Evolutionary conservation across 345 rosid species (phyloP), one percentile per base, ranked within the genome.

Genomic region (Corchorus olitorius): DNA sequence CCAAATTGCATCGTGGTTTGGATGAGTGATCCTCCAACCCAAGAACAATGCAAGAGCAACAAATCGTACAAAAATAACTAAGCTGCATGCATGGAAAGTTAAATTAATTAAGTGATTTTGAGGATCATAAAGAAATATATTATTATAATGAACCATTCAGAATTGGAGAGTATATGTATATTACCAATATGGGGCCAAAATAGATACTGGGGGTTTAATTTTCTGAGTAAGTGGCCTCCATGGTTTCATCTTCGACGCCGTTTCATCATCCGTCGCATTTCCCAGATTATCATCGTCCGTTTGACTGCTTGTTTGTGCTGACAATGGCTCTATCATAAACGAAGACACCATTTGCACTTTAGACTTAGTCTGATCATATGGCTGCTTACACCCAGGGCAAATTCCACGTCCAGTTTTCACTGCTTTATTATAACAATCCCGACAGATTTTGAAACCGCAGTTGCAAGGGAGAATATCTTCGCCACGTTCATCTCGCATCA

Each of bases 201-300:
- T n/a, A 75, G 92, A 97, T 79, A 98, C 99, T 76, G 99, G 98
- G 63, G 93, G 93, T 84, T 90, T 91, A 46, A 93, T 75, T 81
- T 95, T 95, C 80, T 98, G 77, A 14, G 97, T 95, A 59, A 95
- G 98, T 16, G 99, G 99, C 83, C 93, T 87, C 99, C 99, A 95
- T 6, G 99, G 98, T 80, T 89, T 93, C 83, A 48, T 89, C 90
- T 93, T 86, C 87, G 93, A 83, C 66, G 89, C 96, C 56, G 86
- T 83, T 4, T 89, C 94, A 65, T 87, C 91, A 68, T 87, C 93
- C 35, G 89, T 81, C 11, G 82, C 93, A 62, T 82, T 88, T 60
- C 93, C 94, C 45, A 91, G 82, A 70, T 88, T 90, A 27, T 93
- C 98, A 37, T 93, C 99, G 77, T 81, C 96, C 0, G 98, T 93